Evolutionary conservation across 1,284 basidiomycete genomes (phyloP).

Genomic region (Neotropicomus parvogracilis): DNA sequence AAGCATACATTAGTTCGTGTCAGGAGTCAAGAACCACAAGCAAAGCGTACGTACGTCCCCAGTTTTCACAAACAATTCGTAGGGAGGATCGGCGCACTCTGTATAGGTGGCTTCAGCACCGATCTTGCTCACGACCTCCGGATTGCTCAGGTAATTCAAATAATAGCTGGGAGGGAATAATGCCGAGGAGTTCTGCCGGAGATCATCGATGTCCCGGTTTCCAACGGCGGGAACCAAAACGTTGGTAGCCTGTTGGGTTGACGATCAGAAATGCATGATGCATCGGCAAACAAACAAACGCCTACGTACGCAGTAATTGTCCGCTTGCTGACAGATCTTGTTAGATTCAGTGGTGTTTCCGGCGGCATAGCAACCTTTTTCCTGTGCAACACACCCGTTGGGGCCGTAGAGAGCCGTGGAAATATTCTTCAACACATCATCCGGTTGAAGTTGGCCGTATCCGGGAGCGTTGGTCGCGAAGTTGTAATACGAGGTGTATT

Average conservation of each 20-base stretch:
- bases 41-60: constrained; percentile 30
- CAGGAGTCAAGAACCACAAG: too few relatives aligned
- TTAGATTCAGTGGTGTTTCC: constrained; percentile 44
- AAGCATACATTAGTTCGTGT: neutral
- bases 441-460: constrained; percentile 56
- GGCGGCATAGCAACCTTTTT: constrained; percentile 52
- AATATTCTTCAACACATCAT: constrained; percentile 43
- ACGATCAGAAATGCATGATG: neutral
- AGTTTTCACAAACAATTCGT: constrained; percentile 38
- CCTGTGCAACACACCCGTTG: constrained; percentile 51
- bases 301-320: constrained; percentile 52
- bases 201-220: constrained; percentile 50
- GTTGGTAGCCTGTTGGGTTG: constrained; percentile 39
- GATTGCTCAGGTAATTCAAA: constrained; percentile 40
- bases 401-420: constrained; percentile 46
- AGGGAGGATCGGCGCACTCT: constrained; percentile 42
- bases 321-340: constrained; percentile 47
- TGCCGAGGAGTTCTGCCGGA: constrained; percentile 52
- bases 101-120: constrained; percentile 49
- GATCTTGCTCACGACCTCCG: constrained; percentile 41
- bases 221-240: constrained; percentile 50
- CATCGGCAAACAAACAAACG: neutral
- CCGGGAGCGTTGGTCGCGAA: constrained; percentile 62
- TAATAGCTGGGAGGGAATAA: constrained; percentile 59
- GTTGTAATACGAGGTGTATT: constrained; percentile 56